phyloP scores from a whole-genome alignment of 345 rosid species.

The Salix koriyanagi region DNA sequence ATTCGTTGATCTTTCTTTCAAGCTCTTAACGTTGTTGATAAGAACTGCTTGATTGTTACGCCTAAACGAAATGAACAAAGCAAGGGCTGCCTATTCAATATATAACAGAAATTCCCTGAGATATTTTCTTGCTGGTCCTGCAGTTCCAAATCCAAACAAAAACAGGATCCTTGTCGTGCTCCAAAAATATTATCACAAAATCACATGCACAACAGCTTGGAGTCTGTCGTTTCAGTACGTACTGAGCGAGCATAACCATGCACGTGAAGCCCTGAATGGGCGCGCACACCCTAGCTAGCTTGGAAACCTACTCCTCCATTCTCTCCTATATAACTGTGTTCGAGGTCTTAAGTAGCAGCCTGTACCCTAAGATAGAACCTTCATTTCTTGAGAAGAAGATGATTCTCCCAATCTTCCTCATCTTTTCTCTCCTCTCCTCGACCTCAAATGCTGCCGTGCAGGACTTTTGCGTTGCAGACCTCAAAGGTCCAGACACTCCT shows the following conservation, averaged over 20 bases:
- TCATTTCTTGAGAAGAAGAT: slow-evolving; percentile 30
- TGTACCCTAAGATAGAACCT: not conserved
- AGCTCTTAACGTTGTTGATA: not conserved
- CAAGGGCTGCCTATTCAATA: too few relatives aligned
- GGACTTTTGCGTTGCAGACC: slow-evolving; percentile 78
- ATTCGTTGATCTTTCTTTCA: not conserved
- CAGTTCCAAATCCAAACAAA: slow-evolving; percentile 12
- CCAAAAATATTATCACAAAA: not conserved
- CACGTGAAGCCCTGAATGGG: slow-evolving; percentile 20
- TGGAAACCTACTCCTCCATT: not conserved
- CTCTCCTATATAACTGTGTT: slow-evolving; percentile 19
- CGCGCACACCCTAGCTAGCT: not conserved
- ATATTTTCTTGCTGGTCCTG: not conserved
- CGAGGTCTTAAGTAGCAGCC: not conserved
- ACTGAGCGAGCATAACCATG: not conserved
- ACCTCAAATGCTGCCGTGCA: slow-evolving; percentile 50
- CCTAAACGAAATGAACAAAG: not conserved
- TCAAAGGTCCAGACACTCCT: slow-evolving; percentile 47
- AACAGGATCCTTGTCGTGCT: slow-evolving; percentile 31
- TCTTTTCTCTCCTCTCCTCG: slow-evolving; percentile 41
- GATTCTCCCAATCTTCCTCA: slow-evolving; percentile 37
- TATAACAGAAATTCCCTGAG: not conserved
- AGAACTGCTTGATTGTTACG: not conserved
- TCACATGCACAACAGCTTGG: slow-evolving; percentile 20
- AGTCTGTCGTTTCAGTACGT: slow-evolving; percentile 17